Evolutionary conservation across 148 eudicot species (phyloP), one percentile per base, ranked within the genome.

Genomic region (Pharnaceum exiguum): DNA sequence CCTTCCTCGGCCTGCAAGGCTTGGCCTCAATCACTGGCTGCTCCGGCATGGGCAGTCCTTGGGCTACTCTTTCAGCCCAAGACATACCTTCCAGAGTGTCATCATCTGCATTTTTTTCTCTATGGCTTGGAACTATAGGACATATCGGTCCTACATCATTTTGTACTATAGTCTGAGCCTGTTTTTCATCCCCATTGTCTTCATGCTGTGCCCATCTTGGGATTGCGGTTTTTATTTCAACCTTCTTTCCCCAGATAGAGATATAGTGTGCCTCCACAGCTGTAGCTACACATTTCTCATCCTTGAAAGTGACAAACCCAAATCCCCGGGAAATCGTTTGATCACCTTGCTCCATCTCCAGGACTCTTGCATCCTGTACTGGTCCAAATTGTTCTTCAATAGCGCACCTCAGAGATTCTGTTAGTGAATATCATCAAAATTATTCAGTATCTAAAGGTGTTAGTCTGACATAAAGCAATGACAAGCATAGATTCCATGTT

Each of bases 221-320:
- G 43, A 72, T 3, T 7, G 67, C 71, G 24, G 59, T 67, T 61
- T 67, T 67, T n/a, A 72, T 62, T 54, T 72, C 77, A 42, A 62
- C 72, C 57, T 62, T 57, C 68, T 67, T 66, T 35, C 77, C 77
- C 63, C 63, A 60, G 10, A 72, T 62, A 27, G 32, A 19, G 61
- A 50, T 59, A 56, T 72, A 67, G 51, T 72, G 77, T 22, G 63
- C 59, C 51, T 67, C 65, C 53, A 62, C 59, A 56, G 77, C 77
- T 48, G 68, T 55, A 51, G 51, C 31, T 23, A 55, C 77, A 33
- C 64, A 67, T 28, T 51, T 49, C 11, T 72, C 77, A 55, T 67
- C 44, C 44, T 62, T 56, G 72, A 72, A 72, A 57, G 68, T 67
- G 5, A 72, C 71, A 43, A 72, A 72, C n/a, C 77, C 77, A 67